Evolutionary conservation across 768 basidiomycete genomes (phyloP), one percentile per base, ranked within the genome.

Genomic region (Daedaleopsis sinensis): DNA sequence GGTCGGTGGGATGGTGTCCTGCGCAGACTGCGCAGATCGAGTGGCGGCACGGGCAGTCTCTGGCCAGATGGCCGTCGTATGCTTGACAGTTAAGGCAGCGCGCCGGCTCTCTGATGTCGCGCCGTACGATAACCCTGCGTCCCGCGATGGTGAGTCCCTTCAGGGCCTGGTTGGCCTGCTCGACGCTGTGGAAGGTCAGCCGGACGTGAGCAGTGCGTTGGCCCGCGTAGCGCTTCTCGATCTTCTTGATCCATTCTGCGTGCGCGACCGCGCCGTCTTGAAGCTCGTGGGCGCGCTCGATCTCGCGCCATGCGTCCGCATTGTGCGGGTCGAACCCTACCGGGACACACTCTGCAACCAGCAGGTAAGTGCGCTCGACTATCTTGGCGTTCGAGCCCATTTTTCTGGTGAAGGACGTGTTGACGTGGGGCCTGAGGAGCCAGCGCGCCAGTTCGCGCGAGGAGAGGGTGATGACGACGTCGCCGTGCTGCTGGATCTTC

Each of bases 211-310:
- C 72, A 0, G 59, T 56, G 6, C 50, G 55, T 54, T 76, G 77
- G 0, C 46, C 51, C 9, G 27, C 24, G 0, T 15, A 9, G 1
- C 72, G 60, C 2, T 54, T 23, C 16, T 66, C 61, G 0, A 57
- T 18, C 0, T 70, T 64, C 46, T 76, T 76, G 21, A 76, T 69
- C 67, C 63, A 78, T 10, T 62, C 54, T 68, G 0, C 61, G 58
- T 0, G 10, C 52, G 11, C n/a, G n/a, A n/a, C n/a, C n/a, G n/a
- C n/a, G n/a, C n/a, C n/a, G n/a, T n/a, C n/a, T n/a, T n/a, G n/a
- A 60, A 46, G 21, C 13, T 12, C 4, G 9, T 36, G 12, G 6
- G 12, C 13, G 16, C 54, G 46, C 8, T 11, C 32, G 23, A 54
- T 52, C 32, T 21, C 36, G 0, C 5, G 27, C 21, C 54, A 51